Evolutionary conservation across 140 eudicot genomes (phyloP), one percentile per base, ranked within the genome.

Genomic region (Ambrosia hybrid): DNA sequence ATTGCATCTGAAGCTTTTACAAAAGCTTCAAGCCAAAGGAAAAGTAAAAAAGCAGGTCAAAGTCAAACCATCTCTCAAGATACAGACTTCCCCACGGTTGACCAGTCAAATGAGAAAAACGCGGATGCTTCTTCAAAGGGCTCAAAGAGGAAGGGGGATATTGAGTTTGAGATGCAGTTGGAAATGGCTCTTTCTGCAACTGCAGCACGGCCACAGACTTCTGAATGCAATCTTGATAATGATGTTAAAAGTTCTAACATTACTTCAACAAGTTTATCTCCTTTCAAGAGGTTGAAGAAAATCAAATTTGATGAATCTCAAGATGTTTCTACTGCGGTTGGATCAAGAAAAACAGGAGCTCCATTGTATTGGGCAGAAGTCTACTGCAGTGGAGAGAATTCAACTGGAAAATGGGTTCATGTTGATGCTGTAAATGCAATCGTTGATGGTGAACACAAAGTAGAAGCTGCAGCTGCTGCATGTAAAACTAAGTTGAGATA

Each of bases 361-460:
- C 98, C 98, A 11, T 57, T 90, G 76, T 87, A 81, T 70, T 93
- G 97, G 98, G 97, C 96, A 9, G 98, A 93, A 77, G 94, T 93
- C 10, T 93, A 73, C 48, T 87, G 96, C 52, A 71, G 78, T 58
- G 96, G 91, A 68, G 95, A 83, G 68, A 87, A 87, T 74, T 65
- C 87, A 81, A 80, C 95, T 5, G 98, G 98, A 41, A 93, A 84
- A 83, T 93, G 98, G 98, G 90, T 93, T 76, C 98, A 93, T 76
- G 83, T 90, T 58, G 98, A 93, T 84, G 88, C 83, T 69, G 87
- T 90, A 41, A 87, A 90, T 88, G 89, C 97, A 48, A 82, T 84
- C 60, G 57, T 88, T 63, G 97, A 93, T 72, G 97, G 91, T 26
- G 98, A 93, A 82, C 80, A 83, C 36, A 84, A 86, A 79, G 98